These are phyloP conservation scores for Phragmites australis DNA, from an alignment of 176 grass and related monocot genomes.

Conservation along the genomic window DNA sequence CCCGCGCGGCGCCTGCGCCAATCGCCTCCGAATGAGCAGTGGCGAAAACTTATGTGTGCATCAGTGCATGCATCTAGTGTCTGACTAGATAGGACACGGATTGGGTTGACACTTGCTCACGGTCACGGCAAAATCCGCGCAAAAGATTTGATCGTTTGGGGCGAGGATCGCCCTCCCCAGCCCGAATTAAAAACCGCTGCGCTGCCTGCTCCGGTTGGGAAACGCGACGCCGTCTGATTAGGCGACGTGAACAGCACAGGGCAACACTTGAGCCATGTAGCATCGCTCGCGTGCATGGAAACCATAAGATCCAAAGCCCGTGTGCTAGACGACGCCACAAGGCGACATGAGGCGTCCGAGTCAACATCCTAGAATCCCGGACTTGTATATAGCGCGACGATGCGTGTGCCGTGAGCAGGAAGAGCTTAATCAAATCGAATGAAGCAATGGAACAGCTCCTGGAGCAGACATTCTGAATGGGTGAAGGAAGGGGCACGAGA, in stretches of 20 bases:
- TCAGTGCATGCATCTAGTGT: not conserved
- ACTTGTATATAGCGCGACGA: not conserved
- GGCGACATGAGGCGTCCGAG: conserved; percentile 8
- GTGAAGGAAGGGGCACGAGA: conserved; percentile 11
- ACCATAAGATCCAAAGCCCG: conserved; percentile 46
- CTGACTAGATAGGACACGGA: conserved; percentile 16
- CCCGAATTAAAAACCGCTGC: conserved; percentile 18
- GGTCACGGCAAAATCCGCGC: conserved; percentile 28
- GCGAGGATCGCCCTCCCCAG: not conserved
- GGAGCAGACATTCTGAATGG: conserved; percentile 46
- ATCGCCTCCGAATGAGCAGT: conserved; percentile 27
- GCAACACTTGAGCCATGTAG: not conserved
- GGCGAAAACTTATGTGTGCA: not conserved
- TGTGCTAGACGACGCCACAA: conserved; percentile 21
- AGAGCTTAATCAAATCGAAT: not conserved
- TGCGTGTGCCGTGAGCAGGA: conserved; percentile 21
- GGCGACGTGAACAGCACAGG: conserved; percentile 15
- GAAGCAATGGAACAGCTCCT: conserved; percentile 12
- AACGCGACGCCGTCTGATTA: conserved; percentile 29
- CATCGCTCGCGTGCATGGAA: not conserved
- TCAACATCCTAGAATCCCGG: conserved; percentile 29
- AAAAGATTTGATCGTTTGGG: conserved; percentile 21
- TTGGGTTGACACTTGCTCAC: conserved; percentile 35
- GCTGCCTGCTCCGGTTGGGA: conserved; percentile 19
- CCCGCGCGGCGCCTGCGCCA: conserved; percentile 8